Evolutionary conservation across 73 alveolate genomes (phyloP), one percentile per base, ranked within the genome.

Genomic region (Paramecium octaurelia): DNA sequence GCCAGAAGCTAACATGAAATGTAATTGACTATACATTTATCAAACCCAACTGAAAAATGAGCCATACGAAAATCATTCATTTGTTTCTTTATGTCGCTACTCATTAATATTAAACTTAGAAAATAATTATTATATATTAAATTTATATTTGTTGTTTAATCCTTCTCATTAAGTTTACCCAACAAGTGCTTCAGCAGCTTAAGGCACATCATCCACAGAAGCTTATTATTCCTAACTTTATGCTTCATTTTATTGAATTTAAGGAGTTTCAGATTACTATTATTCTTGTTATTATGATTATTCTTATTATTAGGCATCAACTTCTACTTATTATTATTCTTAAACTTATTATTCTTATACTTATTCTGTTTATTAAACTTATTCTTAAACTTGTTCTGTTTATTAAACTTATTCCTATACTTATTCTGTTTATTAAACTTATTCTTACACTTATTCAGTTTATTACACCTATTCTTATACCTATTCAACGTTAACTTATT

Each of bases 11-110:
- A 24, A 48, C 35, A 10, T 7, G 20, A 23, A 44, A 24, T 31
- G 20, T 9, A n/a, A 31, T 44, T 42, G 9, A 80, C 18, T 31
- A 34, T 54, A 54, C 69, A 54, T 54, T 48, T 31, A 35, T 80
- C 75, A 24, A 80, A 80, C 1, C 91, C 91, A 20, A 80, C 73
- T 16, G 6, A 6, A 46, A 80, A 80, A 46, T 80, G 91, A 80
- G 91, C 91, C 44, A 16, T 80, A 14, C 73, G 20, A 42, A 80
- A 80, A n/a, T 80, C 91, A 80, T 46, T 80, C 75, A 80, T 42
- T 46, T 80, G n/a, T 29, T 27, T 42, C 57, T 80, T 80, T 6
- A 46, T 35, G 18, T 80, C 91, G 8, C 42, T 73, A 18, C 40
- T 73, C 87, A 73, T 73, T 29, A 73, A 29, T 73, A 54, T 54